These are phyloP conservation scores for Candida chilensis DNA, from an alignment of 805 yeast species.

Conservation along the genomic window DNA sequence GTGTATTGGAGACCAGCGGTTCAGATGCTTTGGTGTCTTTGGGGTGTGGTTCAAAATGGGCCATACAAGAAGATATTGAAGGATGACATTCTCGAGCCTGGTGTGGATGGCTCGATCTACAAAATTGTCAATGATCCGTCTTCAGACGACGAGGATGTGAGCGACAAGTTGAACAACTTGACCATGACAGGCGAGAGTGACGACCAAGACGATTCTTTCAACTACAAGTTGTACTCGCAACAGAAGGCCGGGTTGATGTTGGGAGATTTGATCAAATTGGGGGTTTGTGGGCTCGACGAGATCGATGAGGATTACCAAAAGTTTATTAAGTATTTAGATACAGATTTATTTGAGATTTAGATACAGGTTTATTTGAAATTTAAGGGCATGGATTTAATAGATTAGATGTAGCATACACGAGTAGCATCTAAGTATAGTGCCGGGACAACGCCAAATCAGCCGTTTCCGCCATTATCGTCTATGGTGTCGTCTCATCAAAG, in stretches of 20 bases:
- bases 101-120: conserved; percentile 48
- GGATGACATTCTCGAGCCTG: conserved; percentile 28
- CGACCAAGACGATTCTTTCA: conserved; percentile 51
- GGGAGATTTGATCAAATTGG: conserved; percentile 64
- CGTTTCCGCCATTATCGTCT: too few relatives aligned
- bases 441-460: too few relatives aligned
- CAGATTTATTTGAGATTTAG: too few relatives aligned
- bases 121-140: conserved; percentile 17
- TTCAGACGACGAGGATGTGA: conserved; percentile 12
- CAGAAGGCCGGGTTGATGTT: conserved; percentile 68
- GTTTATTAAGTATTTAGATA: too few relatives aligned
- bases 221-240: conserved; percentile 64
- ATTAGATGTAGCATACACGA: too few relatives aligned
- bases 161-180: conserved; percentile 7
- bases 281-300: too few relatives aligned
- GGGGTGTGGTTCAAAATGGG: conserved; percentile 85
- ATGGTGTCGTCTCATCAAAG: too few relatives aligned
- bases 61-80: conserved; percentile 13
- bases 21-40: conserved; percentile 74
- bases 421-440: too few relatives aligned
- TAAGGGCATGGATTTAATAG: too few relatives aligned
- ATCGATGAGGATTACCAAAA: too few relatives aligned
- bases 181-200: too few relatives aligned
- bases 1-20: conserved; percentile 76
- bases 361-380: too few relatives aligned